Conservation (phyloP, 805 yeast species). For the Candida silvicultrix region DNA sequence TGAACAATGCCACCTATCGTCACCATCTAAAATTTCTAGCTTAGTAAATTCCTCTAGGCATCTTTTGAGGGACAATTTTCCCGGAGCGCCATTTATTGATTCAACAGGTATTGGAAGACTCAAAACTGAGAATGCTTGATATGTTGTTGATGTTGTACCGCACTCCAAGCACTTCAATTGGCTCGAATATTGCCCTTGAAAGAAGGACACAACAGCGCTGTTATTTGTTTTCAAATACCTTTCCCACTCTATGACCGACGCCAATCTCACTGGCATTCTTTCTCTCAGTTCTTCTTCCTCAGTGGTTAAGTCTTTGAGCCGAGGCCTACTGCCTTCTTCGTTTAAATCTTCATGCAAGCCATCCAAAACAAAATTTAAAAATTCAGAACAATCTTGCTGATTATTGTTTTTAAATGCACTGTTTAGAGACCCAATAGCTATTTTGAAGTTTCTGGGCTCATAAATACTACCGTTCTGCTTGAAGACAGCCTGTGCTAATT, state of each 20-base stretch:
- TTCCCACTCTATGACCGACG: conserved; percentile 91
- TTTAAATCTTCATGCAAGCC: conserved; percentile 81
- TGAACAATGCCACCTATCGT: conserved; percentile 84
- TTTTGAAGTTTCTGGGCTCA: conserved; percentile 61
- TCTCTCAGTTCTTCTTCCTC: conserved; percentile 74
- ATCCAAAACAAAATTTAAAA: conserved; percentile 68
- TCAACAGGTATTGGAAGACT: conserved; percentile 71
- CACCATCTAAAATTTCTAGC: conserved; percentile 66
- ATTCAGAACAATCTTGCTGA: conserved; percentile 86
- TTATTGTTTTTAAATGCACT: conserved; percentile 57
- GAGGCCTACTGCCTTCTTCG: conserved; percentile 48
- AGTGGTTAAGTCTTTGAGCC: conserved; percentile 53
- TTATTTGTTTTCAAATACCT: conserved; percentile 72
- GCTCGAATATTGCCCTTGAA: conserved; percentile 88
- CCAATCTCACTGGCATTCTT: conserved; percentile 64
- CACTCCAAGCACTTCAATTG: conserved; percentile 70
- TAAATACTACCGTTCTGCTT: conserved; percentile 37
- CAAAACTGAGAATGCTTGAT: conserved; percentile 72
- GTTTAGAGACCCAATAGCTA: conserved; percentile 61
- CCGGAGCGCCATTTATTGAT: conserved; percentile 22
- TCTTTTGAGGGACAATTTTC: conserved; percentile 37
- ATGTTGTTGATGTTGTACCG: conserved; percentile 74
- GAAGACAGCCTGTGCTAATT: conserved; percentile 49
- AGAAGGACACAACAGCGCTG: conserved; percentile 72
- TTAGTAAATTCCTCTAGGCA: conserved; percentile 77